phyloP scores from a whole-genome alignment of 108 stramenopile species.

The Schizochytrium sp. region DNA sequence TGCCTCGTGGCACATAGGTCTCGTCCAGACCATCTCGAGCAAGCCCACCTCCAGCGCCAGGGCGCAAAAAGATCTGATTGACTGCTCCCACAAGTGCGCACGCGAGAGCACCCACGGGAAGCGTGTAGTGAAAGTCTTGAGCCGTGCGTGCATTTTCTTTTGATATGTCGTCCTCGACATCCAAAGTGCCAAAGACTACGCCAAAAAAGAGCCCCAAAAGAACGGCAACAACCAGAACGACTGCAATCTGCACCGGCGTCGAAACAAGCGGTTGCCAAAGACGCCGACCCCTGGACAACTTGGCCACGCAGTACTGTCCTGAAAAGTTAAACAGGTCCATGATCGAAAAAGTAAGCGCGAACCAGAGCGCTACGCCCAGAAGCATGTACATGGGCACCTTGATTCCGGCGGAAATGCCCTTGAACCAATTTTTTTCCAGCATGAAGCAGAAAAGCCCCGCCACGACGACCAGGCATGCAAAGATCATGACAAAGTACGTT shows the following conservation, averaged over 20 bases:
- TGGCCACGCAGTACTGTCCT: not conserved
- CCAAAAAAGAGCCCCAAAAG: conserved; percentile 3
- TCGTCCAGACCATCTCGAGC: not conserved
- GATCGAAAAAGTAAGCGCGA: not conserved
- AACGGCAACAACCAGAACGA: not conserved
- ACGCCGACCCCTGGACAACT: not conserved
- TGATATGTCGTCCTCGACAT: not conserved
- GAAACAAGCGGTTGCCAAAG: conserved; percentile 1
- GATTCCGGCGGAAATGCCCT: not conserved
- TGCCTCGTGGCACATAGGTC: not conserved
- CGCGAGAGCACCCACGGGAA: not conserved
- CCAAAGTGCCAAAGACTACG: not conserved
- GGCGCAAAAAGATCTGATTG: not conserved
- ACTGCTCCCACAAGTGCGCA: not conserved
- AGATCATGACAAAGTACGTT: conserved; percentile 8
- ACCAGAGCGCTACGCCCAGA: conserved; percentile 9
- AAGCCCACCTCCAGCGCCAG: not conserved
- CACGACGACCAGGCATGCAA: not conserved
- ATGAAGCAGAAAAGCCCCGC: conserved; percentile 8
- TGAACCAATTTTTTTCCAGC: not conserved
- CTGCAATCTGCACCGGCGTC: not conserved
- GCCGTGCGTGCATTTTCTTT: not conserved
- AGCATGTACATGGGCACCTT: conserved; percentile 12
- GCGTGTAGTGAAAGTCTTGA: not conserved
- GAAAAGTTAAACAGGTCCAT: not conserved